phyloP scores from a whole-genome alignment of 192 early-diverging fungal genomes.

The Phycomyces nitens region DNA sequence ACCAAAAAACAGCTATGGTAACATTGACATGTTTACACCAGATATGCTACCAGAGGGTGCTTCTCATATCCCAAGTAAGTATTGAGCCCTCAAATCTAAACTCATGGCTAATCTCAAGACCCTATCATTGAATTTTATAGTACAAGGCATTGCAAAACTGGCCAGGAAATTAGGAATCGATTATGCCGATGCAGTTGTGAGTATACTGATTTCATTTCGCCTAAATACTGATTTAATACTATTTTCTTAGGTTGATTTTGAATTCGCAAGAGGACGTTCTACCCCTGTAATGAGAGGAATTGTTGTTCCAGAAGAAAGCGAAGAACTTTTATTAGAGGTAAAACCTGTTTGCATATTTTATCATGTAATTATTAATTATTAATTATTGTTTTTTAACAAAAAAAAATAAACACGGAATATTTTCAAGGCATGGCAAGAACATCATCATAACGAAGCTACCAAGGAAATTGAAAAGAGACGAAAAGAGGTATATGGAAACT shows the following conservation, averaged over 20 bases:
- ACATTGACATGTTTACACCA: constrained; percentile 79
- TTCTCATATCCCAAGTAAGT: constrained; percentile 63
- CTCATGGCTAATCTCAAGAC: neutral
- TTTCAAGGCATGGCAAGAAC: constrained; percentile 36
- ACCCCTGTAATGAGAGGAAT: constrained; percentile 65
- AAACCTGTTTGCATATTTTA: constrained; percentile 24
- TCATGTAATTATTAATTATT: constrained; percentile 13
- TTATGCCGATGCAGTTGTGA: constrained; percentile 77
- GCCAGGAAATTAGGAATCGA: constrained; percentile 77
- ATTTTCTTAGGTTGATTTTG: constrained; percentile 62
- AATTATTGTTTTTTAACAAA: constrained; percentile 16
- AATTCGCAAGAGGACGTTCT: constrained; percentile 57
- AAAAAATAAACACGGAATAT: too few species aligned
- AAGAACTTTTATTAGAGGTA: constrained; percentile 56
- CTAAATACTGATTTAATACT: constrained; percentile 7
- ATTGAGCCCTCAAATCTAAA: neutral
- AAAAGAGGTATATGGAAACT: constrained; percentile 43
- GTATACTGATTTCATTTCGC: constrained; percentile 10
- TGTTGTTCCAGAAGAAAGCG: constrained; percentile 59
- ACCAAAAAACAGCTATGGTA: constrained; percentile 78
- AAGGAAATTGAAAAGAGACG: constrained; percentile 35
- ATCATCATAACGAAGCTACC: constrained; percentile 13
- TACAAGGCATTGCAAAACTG: constrained; percentile 55
- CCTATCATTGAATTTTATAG: constrained; percentile 22
- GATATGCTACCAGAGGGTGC: constrained; percentile 83